Evolutionary conservation across 352 stramenopile genomes (phyloP), one percentile per base, ranked within the genome.

Genomic region (Phytophthora pisi): DNA sequence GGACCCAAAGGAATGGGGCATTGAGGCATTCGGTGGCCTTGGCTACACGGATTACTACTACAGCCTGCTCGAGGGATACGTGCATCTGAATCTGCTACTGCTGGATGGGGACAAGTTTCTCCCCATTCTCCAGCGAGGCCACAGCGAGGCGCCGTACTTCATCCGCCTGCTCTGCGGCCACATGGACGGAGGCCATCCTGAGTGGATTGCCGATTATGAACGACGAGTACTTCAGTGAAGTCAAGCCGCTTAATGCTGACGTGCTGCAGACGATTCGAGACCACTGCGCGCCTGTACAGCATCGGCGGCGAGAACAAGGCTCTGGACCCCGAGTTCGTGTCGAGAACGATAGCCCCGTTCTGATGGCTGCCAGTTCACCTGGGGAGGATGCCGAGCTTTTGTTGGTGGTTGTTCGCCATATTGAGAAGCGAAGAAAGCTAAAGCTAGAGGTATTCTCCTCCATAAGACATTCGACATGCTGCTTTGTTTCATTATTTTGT

Each of bases 11-110:
- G 70, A 26, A 24, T 81, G 74, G 70, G 59, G 43, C 40, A 57
- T 74, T 45, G 20, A 72, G 1, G 26, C 53, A 2, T 62, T 60
- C 40, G 51, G 50, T 0, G 6, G 8, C 13, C 5, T 55, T 30
- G 53, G 57, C 24, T 62, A 61, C 47, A 68, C 51, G 24, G 66
- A 69, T n/a, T 72, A 66, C 36, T 75, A 78, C 66, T 59, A 54
- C 40, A 75, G 66, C 34, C 24, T 72, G n/a, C 13, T 75, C 16
- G 16, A 51, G 18, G 65, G 70, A 8, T 81, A 81, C 57, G 59
- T 79, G 28, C 38, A 69, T 20, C 57, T 81, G 43, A 81, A 81
- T 24, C 45, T 81, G 43, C 40, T 77, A 28, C 67, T 81, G 30
- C 54, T 62, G 47, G 70, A 79, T 28, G 42, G 59, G 18, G 50